Percentiles rank a stretch among this genome's conserved stretches.
phyloP scores from a whole-genome alignment of 345 rosid species.

The Laguncularia racemosa region DNA sequence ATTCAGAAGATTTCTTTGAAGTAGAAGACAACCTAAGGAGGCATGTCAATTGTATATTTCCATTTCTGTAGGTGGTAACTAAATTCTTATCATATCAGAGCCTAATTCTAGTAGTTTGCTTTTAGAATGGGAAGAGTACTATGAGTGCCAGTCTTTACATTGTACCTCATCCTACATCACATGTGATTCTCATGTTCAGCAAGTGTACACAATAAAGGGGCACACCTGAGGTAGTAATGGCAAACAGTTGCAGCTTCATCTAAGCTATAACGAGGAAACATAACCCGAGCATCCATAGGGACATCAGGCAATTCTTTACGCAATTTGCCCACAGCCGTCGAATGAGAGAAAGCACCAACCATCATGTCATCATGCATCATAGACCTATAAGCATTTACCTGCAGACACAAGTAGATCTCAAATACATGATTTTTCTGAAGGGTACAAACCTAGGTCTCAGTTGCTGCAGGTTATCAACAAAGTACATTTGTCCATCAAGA shows the following conservation, averaged over 20 bases:
- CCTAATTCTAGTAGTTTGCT: too few relatives aligned
- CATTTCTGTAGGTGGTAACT: too few relatives aligned
- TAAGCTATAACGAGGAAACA: slow-evolving; percentile 57
- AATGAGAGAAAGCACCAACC: slow-evolving; percentile 93
- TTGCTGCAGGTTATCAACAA: too few relatives aligned
- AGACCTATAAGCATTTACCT: slow-evolving; percentile 90
- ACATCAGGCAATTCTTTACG: slow-evolving; percentile 88
- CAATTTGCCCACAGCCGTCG: slow-evolving; percentile 93
- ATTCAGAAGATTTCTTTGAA: too few relatives aligned
- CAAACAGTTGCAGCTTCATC: slow-evolving; percentile 87
- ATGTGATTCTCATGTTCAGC: background rate
- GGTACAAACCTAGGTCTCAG: too few relatives aligned
- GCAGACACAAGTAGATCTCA: slow-evolving; percentile 15
- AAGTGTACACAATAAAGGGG: background rate
- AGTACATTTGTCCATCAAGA: too few relatives aligned
- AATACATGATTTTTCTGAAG: background rate
- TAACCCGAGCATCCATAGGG: slow-evolving; percentile 65
- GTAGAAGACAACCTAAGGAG: too few relatives aligned
- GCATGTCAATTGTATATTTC: too few relatives aligned
- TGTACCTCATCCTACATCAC: too few relatives aligned
- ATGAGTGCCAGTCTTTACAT: too few relatives aligned
- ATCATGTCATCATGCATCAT: slow-evolving; percentile 95
- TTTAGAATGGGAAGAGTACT: too few relatives aligned
- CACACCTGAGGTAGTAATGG: slow-evolving; percentile 92
- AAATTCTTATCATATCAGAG: too few relatives aligned